Evolutionary conservation across 805 yeast genomes (phyloP).

Genomic region (Wickerhamomyces chaumierensis): DNA sequence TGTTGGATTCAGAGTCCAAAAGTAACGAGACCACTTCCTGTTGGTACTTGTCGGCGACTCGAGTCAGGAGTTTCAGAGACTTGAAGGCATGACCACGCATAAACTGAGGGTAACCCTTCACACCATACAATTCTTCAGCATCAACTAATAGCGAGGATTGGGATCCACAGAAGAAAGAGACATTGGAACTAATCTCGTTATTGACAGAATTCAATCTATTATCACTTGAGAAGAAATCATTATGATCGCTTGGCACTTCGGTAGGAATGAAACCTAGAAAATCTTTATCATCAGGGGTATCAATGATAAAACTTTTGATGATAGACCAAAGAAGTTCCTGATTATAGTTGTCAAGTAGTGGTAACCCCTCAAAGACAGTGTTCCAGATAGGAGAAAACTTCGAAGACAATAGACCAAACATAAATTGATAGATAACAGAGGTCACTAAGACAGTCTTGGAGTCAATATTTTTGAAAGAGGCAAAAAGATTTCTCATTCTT

Average conservation of each 20-base stretch:
- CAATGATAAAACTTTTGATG: slow-evolving; percentile 25
- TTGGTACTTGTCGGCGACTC: slow-evolving; percentile 57
- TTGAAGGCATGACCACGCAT: slow-evolving; percentile 44
- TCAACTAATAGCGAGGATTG: slow-evolving; percentile 5
- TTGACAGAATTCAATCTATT: slow-evolving; percentile 9
- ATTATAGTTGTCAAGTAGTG: slow-evolving; percentile 30
- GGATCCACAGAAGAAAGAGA: slow-evolving; percentile 6
- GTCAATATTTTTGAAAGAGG: slow-evolving; percentile 25
- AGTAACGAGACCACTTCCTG: slow-evolving; percentile 47
- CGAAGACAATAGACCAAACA: slow-evolving; percentile 63
- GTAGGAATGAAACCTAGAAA: slow-evolving; percentile 9
- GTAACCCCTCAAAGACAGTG: slow-evolving; percentile 53
- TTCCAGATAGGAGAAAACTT: slow-evolving; percentile 82
- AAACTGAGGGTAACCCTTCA: slow-evolving; percentile 6
- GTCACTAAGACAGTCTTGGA: slow-evolving; percentile 13
- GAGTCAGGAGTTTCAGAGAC: slow-evolving; percentile 47
- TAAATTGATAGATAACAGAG: slow-evolving; percentile 31
- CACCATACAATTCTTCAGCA: slow-evolving; percentile 8
- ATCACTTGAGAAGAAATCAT: slow-evolving; percentile 12
- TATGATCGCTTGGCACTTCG: slow-evolving; percentile 4
- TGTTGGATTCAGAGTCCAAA: slow-evolving; percentile 15
- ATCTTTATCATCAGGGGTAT: slow-evolving; percentile 1
- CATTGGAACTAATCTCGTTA: too few relatives aligned
- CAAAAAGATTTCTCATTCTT: slow-evolving; percentile 51
- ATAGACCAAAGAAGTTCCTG: slow-evolving; percentile 45